These are phyloP conservation scores for Penicillium griseofulvum DNA, from an alignment of 2,329 filamentous ascomycete genomes.

Conservation along the genomic window DNA sequence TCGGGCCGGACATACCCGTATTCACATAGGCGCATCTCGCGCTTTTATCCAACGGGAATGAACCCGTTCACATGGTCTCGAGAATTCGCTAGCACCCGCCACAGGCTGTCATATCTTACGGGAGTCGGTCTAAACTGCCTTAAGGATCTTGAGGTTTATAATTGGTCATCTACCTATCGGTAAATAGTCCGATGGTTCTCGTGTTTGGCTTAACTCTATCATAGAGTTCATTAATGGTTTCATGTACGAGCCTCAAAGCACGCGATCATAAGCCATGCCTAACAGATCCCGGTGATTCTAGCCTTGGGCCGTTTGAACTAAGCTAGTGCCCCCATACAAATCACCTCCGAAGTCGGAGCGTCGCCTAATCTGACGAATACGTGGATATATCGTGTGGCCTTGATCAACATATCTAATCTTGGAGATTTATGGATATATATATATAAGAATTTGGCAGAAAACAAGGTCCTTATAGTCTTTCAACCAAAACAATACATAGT, in stretches of 20 bases:
- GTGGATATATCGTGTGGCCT: neutral
- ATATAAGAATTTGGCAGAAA: neutral
- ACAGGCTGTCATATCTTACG: slow-evolving; percentile 10
- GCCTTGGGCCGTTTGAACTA: neutral
- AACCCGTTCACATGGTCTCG: slow-evolving; percentile 3
- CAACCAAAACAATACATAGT: neutral
- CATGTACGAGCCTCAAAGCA: slow-evolving; percentile 1
- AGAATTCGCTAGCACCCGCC: slow-evolving; percentile 17
- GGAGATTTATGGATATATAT: neutral
- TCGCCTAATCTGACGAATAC: neutral
- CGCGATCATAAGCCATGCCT: neutral
- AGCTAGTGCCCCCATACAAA: neutral
- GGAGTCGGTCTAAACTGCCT: neutral
- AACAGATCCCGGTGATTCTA: neutral
- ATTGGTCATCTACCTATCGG: slow-evolving; percentile 12
- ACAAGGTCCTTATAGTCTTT: neutral
- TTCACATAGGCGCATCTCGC: neutral
- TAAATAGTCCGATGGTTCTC: neutral
- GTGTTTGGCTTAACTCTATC: neutral
- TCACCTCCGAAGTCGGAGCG: slow-evolving; percentile 9
- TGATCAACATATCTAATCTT: neutral
- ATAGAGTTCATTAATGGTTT: neutral
- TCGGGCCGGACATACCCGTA: slow-evolving; percentile 9
- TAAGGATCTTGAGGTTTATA: slow-evolving; percentile 6
- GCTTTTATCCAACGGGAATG: neutral